Evolutionary conservation across 2,329 filamentous ascomycete species (phyloP), one percentile per base, ranked within the genome.

Genomic region (Botryotinia narcissicola): DNA sequence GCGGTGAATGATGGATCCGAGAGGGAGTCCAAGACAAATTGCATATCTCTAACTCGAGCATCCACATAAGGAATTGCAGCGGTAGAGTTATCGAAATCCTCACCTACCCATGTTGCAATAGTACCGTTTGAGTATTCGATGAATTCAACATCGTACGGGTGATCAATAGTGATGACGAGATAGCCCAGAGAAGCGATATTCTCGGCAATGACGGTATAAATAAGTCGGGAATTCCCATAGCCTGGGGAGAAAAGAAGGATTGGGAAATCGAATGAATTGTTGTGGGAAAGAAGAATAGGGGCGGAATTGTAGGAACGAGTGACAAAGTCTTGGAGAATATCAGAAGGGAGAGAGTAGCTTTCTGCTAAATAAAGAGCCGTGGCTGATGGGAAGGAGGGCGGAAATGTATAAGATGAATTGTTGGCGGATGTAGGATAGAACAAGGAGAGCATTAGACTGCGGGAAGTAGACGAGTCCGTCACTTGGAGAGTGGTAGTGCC

Each of bases 211-310:
- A 75, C 74, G 54, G 73, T 80, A 74, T 83, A 82, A 18, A 78
- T 70, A n/a, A 81, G 77, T 20, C 81, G 77, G 5, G 80, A 75
- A 1, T 73, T 78, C 7, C 78, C 78, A 7, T 77, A 67, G 16
- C 76, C 82, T 0, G 81, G 79, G 1, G 81, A 82, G 70, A 83
- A 83, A 4, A 83, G 66, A 5, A 83, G 62, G 0, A 82, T 29
- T 10, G 82, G 81, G 68, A 75, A 77, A 25, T 48, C 40, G n/a
- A 67, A 42, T 22, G 59, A n/a, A 44, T 29, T 16, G 18, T 10
- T 35, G 14, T 46, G 37, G n/a, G 70, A 59, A 25, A 59, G 22
- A 16, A 72, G 61, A 18, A 72, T 60, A 25, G 61, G 70, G 1
- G 70, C 48, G 29, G 51, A 44, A 40, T 67, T 32, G n/a, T 72